These are phyloP conservation scores for Drechslera avenae DNA, from an alignment of 2,329 filamentous ascomycete species.

Conservation along the genomic window DNA sequence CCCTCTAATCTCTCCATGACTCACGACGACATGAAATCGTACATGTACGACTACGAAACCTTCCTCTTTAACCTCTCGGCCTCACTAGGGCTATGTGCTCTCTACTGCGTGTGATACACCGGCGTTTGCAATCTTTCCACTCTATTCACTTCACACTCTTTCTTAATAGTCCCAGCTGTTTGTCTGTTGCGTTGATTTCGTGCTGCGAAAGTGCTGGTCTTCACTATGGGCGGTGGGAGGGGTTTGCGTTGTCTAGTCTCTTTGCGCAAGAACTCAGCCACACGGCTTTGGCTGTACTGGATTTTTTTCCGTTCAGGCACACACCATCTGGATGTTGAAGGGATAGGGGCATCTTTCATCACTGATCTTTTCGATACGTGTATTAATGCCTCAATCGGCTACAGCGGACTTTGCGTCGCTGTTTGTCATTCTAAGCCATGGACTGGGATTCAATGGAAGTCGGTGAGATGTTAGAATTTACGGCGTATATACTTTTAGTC, in stretches of 20 bases:
- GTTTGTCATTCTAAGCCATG: background rate
- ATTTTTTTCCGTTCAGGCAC: slow-evolving; percentile 14
- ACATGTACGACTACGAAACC: slow-evolving; percentile 30
- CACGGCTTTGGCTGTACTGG: slow-evolving; percentile 23
- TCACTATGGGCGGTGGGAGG: slow-evolving; percentile 1
- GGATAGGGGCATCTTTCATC: slow-evolving; percentile 2
- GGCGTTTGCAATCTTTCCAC: slow-evolving; percentile 11
- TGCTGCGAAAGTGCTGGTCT: slow-evolving; percentile 7
- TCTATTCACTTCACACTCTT: background rate
- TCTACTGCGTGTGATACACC: slow-evolving; percentile 8
- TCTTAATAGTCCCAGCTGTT: slow-evolving; percentile 7
- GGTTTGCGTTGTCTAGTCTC: slow-evolving; percentile 5
- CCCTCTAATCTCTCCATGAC: slow-evolving; percentile 20
- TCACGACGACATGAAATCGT: slow-evolving; percentile 25
- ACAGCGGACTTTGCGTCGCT: slow-evolving; percentile 6
- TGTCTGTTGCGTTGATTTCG: slow-evolving; percentile 3
- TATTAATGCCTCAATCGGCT: slow-evolving; percentile 21
- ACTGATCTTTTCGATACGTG: slow-evolving; percentile 19
- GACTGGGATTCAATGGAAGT: background rate
- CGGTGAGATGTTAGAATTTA: background rate
- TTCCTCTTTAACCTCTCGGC: slow-evolving; percentile 9
- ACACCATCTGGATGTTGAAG: slow-evolving; percentile 12
- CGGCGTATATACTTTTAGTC: slow-evolving; percentile 8
- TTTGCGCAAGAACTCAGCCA: slow-evolving; percentile 19
- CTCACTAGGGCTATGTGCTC: slow-evolving; percentile 9